A percentile compares a stretch with the other conserved stretches of the same genome.
These are phyloP conservation scores for Pleurotus tuber-regium DNA, from an alignment of 768 basidiomycete genomes.

Conservation along the genomic window DNA sequence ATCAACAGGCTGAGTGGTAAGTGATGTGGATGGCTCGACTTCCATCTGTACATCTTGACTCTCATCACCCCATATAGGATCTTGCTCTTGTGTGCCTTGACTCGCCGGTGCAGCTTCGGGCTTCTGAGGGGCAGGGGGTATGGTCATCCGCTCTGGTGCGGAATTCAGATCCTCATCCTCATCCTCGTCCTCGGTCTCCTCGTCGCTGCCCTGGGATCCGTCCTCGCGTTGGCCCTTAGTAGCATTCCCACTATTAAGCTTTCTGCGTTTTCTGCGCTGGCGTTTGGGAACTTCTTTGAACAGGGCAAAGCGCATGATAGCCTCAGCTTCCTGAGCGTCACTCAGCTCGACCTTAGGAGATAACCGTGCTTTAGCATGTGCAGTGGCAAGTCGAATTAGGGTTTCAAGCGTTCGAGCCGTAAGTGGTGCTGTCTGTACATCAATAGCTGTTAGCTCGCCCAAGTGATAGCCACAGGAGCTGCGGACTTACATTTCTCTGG, in stretches of 20 bases:
- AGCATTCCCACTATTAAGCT: slow-evolving; percentile 69
- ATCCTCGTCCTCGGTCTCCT: slow-evolving; percentile 42
- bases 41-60: slow-evolving; percentile 67
- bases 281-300: slow-evolving; percentile 96
- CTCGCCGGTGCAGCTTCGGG: slow-evolving; percentile 22
- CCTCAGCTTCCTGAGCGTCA: slow-evolving; percentile 90
- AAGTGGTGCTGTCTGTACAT: slow-evolving; percentile 93
- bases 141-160: slow-evolving; percentile 46
- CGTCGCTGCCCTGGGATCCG: slow-evolving; percentile 52
- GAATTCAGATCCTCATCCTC: slow-evolving; percentile 14
- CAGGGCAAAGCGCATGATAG: slow-evolving; percentile 94
- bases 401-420: slow-evolving; percentile 99
- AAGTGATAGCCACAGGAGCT: neutral
- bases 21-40: slow-evolving; percentile 37
- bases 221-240: slow-evolving; percentile 45
- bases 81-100: slow-evolving; percentile 33
- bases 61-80: slow-evolving; percentile 66
- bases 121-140: slow-evolving; percentile 35
- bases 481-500: slow-evolving; percentile 66
- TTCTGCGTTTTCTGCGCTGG: slow-evolving; percentile 78
- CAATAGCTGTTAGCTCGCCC: slow-evolving; percentile 11
- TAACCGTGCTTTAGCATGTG: slow-evolving; percentile 94
- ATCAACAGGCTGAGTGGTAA: slow-evolving; percentile 28
- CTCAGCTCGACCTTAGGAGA: slow-evolving; percentile 79
- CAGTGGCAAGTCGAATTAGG: slow-evolving; percentile 95